Base-by-base conservation (phyloP, 768 basidiomycete species). In the Pleurotus pulmonarius region DNA sequence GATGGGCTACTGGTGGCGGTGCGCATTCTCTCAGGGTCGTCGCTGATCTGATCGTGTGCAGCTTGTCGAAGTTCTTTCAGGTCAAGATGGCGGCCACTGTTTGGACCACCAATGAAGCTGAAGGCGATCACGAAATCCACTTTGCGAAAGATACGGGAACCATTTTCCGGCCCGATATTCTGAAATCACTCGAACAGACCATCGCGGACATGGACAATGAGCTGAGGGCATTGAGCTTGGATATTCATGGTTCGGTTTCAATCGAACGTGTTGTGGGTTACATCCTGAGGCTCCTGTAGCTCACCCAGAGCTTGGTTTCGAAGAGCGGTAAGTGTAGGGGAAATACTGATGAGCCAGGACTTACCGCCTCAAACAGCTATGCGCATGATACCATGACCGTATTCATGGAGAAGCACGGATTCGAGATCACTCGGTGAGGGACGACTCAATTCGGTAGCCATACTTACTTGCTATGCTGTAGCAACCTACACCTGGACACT, bases 381-480 rank as follows among this genome's bases (percentile, higher is more conserved):
- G 85, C 90, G 0, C 90, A 92, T 60, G 86, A 91, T 62, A 76
- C 74, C 2, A 77, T 89, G 20, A 87, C 89, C 0, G 65, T 70
- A 0, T 91, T 90, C 66, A 82, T 92, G 78, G 74, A 70, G 44
- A 75, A 76, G 45, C 82, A 84, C 25, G 88, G 86, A 0, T 92
- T 88, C 65, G 68, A 77, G 13, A 86, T 90, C 12, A 79, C 77
- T 40, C 76, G 51, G 51, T 52, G 20, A 38, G n/a, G n/a, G 22
- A 20, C 7, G 12, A 34, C 20, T 49, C 24, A 34, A 34, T 34
- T 8, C 8, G 3, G 29, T 34, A 34, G 8, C 29, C 11, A 11
- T 34, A 11, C 29, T 34, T 34, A 34, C 29, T 34, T 8, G 29
- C 29, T 0, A 34, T 34, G 29, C 29, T 34, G 29, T 34, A 52